Evolutionary conservation across 176 grass and related monocot species (phyloP), one percentile per base, ranked within the genome.

Genomic region (Hordeum marinum): DNA sequence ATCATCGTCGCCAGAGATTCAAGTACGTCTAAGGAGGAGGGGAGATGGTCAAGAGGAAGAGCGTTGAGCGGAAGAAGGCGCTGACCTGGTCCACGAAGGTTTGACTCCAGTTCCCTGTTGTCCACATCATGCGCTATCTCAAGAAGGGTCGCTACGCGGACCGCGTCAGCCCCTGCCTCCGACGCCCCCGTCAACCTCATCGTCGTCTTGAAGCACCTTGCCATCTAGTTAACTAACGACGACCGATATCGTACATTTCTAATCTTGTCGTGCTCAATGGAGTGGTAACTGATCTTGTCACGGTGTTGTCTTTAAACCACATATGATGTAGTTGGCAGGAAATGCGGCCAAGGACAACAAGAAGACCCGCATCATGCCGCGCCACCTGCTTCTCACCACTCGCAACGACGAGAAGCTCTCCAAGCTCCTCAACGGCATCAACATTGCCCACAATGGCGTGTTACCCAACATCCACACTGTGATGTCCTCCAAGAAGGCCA

Each of bases 51-150:
- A 21, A 21, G 21, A 57, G 29, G 52, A 55, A 55, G 54, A 46
- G 15, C 3, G 42, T 2, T 8, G 57, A 77, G 74, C 5, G 8
- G 32, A 77, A 77, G 52, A 77, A 77, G 54, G 52, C 2, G 20
- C 31, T 34, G 32, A 17, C 64, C 43, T 42, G 79, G 1, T 81
- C 79, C 11, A 29, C 37, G 25, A 94, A 91, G 77, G 92, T 84
- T 12, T 86, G 89, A 5, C 92, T 94, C 64, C 77, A 91, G 77
- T 91, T 94, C 80, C 86, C 86, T 23, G 89, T 91, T 21, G 89
- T 89, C 20, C 86, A 86, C 12, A 87, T 91, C 72, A 77, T 84
- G 0, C 92, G 92, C 48, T 94, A 46, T 84, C 89, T 94, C 8
- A 94, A 91, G 89, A 89, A 89, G 32, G 84, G 92, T 11, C 64